phyloP scores from a whole-genome alignment of 2,329 filamentous ascomycete genomes.

The Colletotrichum scovillei region DNA sequence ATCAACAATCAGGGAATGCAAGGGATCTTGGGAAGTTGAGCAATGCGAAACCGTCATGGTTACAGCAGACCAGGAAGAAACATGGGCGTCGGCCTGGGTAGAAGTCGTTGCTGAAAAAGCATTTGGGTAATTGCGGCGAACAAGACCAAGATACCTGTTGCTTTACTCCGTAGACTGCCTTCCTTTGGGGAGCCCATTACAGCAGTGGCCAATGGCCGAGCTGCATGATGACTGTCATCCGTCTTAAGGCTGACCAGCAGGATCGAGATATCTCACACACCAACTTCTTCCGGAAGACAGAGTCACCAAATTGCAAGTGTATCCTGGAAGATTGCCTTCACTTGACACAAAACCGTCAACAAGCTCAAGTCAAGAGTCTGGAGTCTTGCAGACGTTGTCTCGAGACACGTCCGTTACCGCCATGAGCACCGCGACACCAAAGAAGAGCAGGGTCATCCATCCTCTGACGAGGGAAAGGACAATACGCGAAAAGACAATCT shows the following conservation, averaged over 20 bases:
- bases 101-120: background rate
- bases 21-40: background rate
- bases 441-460: slow-evolving; percentile 38
- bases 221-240: background rate
- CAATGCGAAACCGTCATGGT: background rate
- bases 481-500: slow-evolving; percentile 52
- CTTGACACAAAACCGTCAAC: background rate
- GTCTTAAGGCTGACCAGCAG: slow-evolving; percentile 10
- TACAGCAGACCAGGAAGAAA: background rate
- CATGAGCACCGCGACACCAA: background rate
- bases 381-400: background rate
- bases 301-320: background rate
- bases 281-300: background rate
- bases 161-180: no score
- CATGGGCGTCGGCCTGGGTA: no score
- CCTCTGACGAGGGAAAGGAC: slow-evolving; percentile 7
- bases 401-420: background rate
- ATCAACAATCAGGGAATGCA: no score
- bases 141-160: background rate
- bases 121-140: no score
- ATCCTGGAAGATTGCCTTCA: background rate
- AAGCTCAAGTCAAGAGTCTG: background rate
- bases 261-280: background rate
- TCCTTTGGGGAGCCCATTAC: background rate
- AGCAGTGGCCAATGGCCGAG: slow-evolving; percentile 3